Base-by-base conservation (phyloP, 1,139 yeast species). In the Schwanniomyces etchellsii region DNA sequence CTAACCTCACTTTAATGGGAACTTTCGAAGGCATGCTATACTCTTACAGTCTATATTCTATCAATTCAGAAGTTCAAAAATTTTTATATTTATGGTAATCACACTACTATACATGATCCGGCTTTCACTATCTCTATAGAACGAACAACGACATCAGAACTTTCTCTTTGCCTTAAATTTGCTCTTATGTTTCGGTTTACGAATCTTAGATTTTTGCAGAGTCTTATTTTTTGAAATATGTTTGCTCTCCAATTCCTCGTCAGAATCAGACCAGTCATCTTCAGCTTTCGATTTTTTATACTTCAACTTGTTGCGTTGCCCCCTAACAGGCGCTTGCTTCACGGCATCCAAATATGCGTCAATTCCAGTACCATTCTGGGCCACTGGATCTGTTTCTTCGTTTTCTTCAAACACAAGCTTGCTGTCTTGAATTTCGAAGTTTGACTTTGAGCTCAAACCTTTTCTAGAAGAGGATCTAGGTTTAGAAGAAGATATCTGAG, bases 271-370 rank as follows among this genome's bases (percentile, higher is more conserved):
- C 53, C 73, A 76, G 32, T 65, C 72, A 29, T 74, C 75, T 32
- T 71, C 70, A 28, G 66, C 65, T 38, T 64, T 65, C 29, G 73
- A 70, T 55, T 78, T 80, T 61, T 81, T 84, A 62, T 77, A 91
- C 60, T 88, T 89, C 70, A 88, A 74, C 64, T 78, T 86, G 57
- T 88, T 86, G 64, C 77, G 78, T 64, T 85, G 96, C 35, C 96
- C 96, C 58, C 95, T 80, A 4, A 85, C 76, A 25, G 98, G 97
- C 18, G 91, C 96, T 46, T 81, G 85, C 54, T 77, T 81, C 24
- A 91, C 86, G 9, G 97, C 98, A 42, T 86, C 96, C 44, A 88
- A 74, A 52, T 91, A 91, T 1, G 96, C 96, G 52, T 85, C 85
- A 40, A 89, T 74, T 16, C 95, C 93, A 5, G 70, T 57, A 9